These are phyloP conservation scores for Nadsonia starkeyi-henricii DNA, from an alignment of 1,139 yeast species.

Conservation along the genomic window DNA sequence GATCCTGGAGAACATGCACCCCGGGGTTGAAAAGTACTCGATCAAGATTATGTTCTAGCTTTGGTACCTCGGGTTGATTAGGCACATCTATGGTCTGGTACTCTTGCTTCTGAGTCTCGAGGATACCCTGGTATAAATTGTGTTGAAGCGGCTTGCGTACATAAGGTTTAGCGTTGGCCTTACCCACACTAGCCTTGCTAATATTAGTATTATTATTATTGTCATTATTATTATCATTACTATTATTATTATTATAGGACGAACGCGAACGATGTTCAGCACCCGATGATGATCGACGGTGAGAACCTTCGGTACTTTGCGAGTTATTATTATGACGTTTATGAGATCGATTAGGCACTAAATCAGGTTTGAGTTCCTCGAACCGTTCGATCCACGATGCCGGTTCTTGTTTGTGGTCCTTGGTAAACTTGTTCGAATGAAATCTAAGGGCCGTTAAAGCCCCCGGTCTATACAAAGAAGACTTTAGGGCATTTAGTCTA, in stretches of 20 bases:
- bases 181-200: background rate
- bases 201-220: background rate
- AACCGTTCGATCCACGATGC: background rate
- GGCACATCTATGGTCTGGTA: conserved; percentile 13
- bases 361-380: background rate
- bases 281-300: background rate
- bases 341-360: background rate
- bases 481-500: too few species aligned
- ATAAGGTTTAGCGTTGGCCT: background rate
- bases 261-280: background rate
- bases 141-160: background rate
- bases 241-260: background rate
- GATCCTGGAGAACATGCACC: conserved; percentile 65
- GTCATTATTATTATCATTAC: background rate
- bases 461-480: too few species aligned
- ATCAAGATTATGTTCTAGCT: conserved; percentile 49
- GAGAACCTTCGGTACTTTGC: background rate
- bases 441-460: too few species aligned
- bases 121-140: background rate
- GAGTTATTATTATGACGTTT: background rate
- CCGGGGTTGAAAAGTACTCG: conserved; percentile 71
- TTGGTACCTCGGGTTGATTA: conserved; percentile 26
- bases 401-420: background rate
- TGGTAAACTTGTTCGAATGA: too few species aligned
- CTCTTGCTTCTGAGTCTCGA: conserved; percentile 5